Percentiles rank a stretch among this genome's conserved stretches.
These are phyloP conservation scores for Tulasnella sp. DNA, from an alignment of 768 basidiomycete genomes.

Conservation along the genomic window DNA sequence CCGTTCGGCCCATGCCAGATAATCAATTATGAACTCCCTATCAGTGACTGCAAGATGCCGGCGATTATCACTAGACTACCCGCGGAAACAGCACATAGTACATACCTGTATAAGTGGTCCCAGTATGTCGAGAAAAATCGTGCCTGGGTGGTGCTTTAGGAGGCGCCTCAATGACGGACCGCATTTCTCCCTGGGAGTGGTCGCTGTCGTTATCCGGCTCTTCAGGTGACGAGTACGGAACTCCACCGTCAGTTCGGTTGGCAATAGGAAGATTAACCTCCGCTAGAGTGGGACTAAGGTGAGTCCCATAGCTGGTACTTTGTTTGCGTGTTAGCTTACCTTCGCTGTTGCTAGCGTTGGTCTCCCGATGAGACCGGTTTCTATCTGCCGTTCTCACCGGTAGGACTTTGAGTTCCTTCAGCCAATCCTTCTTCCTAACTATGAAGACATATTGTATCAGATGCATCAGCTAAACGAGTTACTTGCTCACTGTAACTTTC, in stretches of 20 bases:
- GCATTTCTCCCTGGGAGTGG: neutral
- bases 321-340: too few relatives aligned
- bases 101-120: neutral
- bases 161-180: neutral
- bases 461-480: neutral
- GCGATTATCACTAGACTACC: neutral
- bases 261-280: too few relatives aligned
- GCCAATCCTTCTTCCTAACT: neutral
- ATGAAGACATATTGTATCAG: neutral
- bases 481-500: neutral
- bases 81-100: neutral
- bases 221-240: neutral
- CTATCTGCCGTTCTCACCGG: neutral
- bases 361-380: neutral
- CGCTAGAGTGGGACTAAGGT: too few relatives aligned
- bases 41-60: neutral
- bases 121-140: neutral
- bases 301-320: too few relatives aligned
- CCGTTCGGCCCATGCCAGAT: neutral
- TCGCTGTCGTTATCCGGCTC: neutral
- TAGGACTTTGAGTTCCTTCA: neutral
- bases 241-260: neutral
- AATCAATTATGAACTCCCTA: neutral
- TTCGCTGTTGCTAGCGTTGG: neutral
- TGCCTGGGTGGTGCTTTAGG: neutral